phyloP scores from a whole-genome alignment of 1,139 yeast species.

The Pichia sp. region DNA sequence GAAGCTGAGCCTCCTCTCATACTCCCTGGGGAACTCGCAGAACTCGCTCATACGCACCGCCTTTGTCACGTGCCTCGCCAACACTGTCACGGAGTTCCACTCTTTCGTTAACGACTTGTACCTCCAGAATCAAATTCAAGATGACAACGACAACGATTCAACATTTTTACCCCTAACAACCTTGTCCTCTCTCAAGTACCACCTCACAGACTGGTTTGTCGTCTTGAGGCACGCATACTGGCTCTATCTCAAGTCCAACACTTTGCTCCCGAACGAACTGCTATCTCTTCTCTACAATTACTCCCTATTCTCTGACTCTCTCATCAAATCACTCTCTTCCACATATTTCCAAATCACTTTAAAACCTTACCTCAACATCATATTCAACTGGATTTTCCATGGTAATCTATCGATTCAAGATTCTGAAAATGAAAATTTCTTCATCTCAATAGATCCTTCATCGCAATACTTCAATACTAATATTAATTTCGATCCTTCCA shows the following conservation, averaged over 20 bases:
- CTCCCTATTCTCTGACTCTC: constrained; percentile 25
- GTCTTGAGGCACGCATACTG: constrained; percentile 51
- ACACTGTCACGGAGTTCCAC: constrained; percentile 4
- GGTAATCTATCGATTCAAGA: constrained; percentile 66
- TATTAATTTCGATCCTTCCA: background rate
- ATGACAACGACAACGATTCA: too few species aligned
- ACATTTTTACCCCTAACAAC: constrained; percentile 22
- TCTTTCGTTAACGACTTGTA: constrained; percentile 1
- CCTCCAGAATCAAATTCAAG: background rate
- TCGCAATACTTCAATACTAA: background rate
- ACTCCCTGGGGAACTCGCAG: background rate
- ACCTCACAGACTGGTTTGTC: constrained; percentile 44
- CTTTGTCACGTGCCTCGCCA: background rate
- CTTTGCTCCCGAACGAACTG: constrained; percentile 46
- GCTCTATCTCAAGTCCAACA: constrained; percentile 32
- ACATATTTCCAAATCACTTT: background rate
- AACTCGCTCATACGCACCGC: too few species aligned
- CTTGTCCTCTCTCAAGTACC: constrained; percentile 29
- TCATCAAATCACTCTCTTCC: background rate
- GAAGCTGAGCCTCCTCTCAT: background rate
- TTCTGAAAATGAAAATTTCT: constrained; percentile 49
- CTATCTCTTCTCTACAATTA: constrained; percentile 48
- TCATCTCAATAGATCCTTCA: constrained; percentile 32
- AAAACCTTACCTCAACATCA: background rate
- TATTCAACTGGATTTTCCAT: constrained; percentile 33